Conservation (phyloP, 2,329 filamentous ascomycete species). For the Colletotrichum sp. region DNA sequence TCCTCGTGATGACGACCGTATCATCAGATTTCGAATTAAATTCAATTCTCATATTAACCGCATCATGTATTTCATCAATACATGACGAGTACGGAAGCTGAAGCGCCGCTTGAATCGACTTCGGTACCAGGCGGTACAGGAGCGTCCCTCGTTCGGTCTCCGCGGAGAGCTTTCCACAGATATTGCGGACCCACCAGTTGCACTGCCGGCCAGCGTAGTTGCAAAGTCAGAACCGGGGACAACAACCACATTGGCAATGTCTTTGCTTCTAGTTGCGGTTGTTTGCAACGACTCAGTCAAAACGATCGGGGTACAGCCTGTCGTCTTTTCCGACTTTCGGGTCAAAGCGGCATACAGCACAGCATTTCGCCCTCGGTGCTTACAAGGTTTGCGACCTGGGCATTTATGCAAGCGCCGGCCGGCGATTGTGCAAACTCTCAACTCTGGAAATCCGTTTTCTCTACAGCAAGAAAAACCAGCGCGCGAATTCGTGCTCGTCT, state of each 20-base stretch:
- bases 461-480: too few species aligned
- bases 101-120: background rate
- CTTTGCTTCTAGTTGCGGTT: background rate
- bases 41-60: background rate
- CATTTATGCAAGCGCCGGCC: too few species aligned
- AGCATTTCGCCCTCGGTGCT: background rate
- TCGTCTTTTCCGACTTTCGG: background rate
- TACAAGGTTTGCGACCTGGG: rapidly evolving
- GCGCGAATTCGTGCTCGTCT: too few species aligned
- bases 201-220: background rate
- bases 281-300: background rate
- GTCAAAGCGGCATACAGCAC: background rate
- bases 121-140: rapidly evolving
- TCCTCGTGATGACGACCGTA: rapidly evolving
- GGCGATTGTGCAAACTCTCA: too few species aligned
- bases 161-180: background rate
- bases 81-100: background rate
- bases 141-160: background rate
- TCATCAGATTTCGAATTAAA: background rate
- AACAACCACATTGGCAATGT: background rate
- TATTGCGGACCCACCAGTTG: background rate
- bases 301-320: background rate
- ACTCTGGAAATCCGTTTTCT: too few species aligned
- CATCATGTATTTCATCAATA: rapidly evolving
- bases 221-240: background rate